These are phyloP conservation scores for Trichoderma breve DNA, from an alignment of 2,329 filamentous ascomycete genomes.

Conservation along the genomic window DNA sequence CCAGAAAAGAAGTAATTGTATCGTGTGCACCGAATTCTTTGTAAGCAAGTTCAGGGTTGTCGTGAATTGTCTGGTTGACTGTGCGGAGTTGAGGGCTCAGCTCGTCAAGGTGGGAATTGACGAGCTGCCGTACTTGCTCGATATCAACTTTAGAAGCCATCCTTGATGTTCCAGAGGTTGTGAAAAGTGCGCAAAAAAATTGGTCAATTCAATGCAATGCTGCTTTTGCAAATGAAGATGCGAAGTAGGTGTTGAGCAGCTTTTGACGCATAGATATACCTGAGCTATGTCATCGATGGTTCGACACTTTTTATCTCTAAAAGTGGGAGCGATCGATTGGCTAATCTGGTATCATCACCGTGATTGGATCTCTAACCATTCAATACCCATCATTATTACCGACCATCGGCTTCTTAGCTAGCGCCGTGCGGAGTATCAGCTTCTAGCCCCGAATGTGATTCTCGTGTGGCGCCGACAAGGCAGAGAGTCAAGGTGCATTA, in stretches of 20 bases:
- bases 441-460: neutral
- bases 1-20: constrained; percentile 45
- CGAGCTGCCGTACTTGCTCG: constrained; percentile 24
- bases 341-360: neutral
- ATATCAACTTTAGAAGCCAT: constrained; percentile 17
- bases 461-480: neutral
- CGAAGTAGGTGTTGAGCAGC: neutral
- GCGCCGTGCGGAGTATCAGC: constrained; percentile 9
- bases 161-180: neutral
- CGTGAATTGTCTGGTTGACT: constrained; percentile 33
- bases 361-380: neutral
- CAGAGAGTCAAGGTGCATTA: neutral
- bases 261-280: neutral
- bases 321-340: constrained; percentile 1
- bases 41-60: constrained; percentile 51
- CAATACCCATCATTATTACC: neutral
- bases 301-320: neutral
- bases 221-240: neutral
- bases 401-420: constrained; percentile 4
- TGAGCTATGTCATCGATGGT: neutral
- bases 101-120: constrained; percentile 25
- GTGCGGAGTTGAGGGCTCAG: constrained; percentile 21
- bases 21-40: constrained; percentile 53
- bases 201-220: neutral
- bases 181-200: neutral